Conservation (phyloP, 225 moss, liverwort and hornwort species). For the Marchantia paleacea region DNA sequence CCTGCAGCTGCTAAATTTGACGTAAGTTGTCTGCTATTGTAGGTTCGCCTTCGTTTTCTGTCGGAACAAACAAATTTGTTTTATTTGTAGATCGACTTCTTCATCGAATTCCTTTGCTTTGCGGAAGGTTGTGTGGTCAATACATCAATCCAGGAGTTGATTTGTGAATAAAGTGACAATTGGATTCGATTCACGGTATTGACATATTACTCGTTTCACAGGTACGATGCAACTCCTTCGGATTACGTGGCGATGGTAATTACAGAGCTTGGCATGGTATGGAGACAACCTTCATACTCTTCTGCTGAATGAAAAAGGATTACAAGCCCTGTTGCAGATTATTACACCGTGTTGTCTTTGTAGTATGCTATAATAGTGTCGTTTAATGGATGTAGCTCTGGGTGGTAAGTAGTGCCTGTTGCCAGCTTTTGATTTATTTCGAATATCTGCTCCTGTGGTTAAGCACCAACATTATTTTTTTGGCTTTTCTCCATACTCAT, state of each 20-base stretch:
- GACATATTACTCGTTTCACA: constrained; percentile 14
- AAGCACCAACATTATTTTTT: too few relatives aligned
- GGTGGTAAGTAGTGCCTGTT: background rate
- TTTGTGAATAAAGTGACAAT: background rate
- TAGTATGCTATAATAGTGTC: background rate
- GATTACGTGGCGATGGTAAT: constrained; percentile 95
- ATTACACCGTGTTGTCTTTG: background rate
- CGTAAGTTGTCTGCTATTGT: constrained; percentile 31
- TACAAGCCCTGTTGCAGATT: background rate
- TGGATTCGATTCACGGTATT: background rate
- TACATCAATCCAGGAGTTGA: background rate
- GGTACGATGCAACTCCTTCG: constrained; percentile 92
- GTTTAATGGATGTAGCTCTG: background rate
- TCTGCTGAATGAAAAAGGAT: background rate
- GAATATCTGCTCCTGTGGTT: too few relatives aligned
- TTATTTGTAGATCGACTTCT: too few relatives aligned
- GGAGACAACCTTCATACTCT: background rate
- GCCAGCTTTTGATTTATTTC: background rate
- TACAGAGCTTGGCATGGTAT: constrained; percentile 97
- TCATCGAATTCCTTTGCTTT: background rate
- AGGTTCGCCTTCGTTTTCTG: background rate
- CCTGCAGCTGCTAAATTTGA: constrained; percentile 82
- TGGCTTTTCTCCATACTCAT: too few relatives aligned
- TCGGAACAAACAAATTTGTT: background rate
- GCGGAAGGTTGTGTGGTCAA: background rate